These are phyloP conservation scores for Dionaea muscipula DNA, from an alignment of 179 eudicot genomes.

Conservation along the genomic window DNA sequence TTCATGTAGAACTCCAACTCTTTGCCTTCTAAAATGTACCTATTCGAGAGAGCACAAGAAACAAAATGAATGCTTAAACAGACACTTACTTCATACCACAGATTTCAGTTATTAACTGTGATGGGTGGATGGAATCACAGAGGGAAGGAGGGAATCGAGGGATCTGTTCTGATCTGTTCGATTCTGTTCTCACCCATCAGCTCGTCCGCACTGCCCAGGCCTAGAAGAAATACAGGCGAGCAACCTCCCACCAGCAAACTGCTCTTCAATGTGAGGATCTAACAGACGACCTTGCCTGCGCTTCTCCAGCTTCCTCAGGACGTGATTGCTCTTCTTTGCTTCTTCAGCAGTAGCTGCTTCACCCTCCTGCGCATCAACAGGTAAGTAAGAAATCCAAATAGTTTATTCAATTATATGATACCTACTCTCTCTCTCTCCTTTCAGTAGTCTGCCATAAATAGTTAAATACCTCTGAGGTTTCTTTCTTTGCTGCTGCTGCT, in stretches of 20 bases:
- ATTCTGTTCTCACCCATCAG: slow-evolving; percentile 40
- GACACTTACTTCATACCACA: too few relatives aligned
- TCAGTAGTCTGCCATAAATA: not conserved
- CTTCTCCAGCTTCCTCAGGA: slow-evolving; percentile 36
- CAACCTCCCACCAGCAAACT: slow-evolving; percentile 51
- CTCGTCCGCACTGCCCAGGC: slow-evolving; percentile 70
- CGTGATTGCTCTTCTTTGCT: slow-evolving; percentile 60
- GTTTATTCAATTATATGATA: too few relatives aligned
- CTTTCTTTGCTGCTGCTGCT: slow-evolving; percentile 3
- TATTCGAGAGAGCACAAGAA: slow-evolving; percentile 7
- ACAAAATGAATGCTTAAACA: too few relatives aligned
- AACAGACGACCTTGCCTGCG: slow-evolving; percentile 36
- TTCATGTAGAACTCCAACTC: slow-evolving; percentile 75
- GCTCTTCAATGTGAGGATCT: slow-evolving; percentile 57
- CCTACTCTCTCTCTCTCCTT: too few relatives aligned
- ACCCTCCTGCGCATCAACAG: slow-evolving; percentile 20
- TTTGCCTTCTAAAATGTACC: slow-evolving; percentile 65
- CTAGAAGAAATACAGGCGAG: slow-evolving; percentile 63
- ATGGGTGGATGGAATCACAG: too few relatives aligned
- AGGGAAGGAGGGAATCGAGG: too few relatives aligned
- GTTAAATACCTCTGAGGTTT: slow-evolving; percentile 2
- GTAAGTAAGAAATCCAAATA: too few relatives aligned
- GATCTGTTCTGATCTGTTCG: too few relatives aligned
- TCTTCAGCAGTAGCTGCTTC: slow-evolving; percentile 46
- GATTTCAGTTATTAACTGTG: too few relatives aligned